Conservation (phyloP, 1,139 yeast species). For the Protomyces macrosporus region DNA sequence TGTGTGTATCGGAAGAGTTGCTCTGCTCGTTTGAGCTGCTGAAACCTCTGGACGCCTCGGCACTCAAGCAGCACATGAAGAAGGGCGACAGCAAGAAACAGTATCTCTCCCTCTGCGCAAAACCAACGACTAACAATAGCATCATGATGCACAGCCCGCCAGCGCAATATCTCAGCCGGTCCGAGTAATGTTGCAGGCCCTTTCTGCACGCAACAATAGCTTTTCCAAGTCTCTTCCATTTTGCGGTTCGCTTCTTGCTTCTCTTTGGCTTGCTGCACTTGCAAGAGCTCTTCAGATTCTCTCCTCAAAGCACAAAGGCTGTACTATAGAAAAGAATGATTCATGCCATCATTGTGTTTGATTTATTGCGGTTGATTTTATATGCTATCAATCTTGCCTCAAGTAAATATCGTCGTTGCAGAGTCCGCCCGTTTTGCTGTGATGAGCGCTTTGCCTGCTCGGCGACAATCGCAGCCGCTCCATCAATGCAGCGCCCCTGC, state of each 20-base stretch:
- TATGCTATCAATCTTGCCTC: too few relatives aligned
- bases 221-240: background rate
- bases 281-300: too few relatives aligned
- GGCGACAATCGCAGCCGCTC: too few relatives aligned
- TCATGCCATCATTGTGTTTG: background rate
- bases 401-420: too few relatives aligned
- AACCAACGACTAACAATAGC: constrained; percentile 4
- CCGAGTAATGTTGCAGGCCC: background rate
- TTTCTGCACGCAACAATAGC: too few relatives aligned
- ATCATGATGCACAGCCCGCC: constrained; percentile 22
- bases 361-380: too few relatives aligned
- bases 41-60: constrained; percentile 89
- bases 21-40: constrained; percentile 86
- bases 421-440: too few relatives aligned
- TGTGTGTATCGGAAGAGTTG: constrained; percentile 90
- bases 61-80: constrained; percentile 80
- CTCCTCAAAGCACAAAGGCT: background rate
- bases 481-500: too few relatives aligned
- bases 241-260: background rate
- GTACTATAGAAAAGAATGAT: background rate
- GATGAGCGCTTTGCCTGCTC: too few relatives aligned
- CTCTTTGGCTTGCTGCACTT: background rate
- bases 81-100: constrained; percentile 62
- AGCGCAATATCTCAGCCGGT: constrained; percentile 22
- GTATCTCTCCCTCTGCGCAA: background rate